These are phyloP conservation scores for Cocos nucifera DNA, from an alignment of 176 grass and related monocot genomes.

Conservation along the genomic window DNA sequence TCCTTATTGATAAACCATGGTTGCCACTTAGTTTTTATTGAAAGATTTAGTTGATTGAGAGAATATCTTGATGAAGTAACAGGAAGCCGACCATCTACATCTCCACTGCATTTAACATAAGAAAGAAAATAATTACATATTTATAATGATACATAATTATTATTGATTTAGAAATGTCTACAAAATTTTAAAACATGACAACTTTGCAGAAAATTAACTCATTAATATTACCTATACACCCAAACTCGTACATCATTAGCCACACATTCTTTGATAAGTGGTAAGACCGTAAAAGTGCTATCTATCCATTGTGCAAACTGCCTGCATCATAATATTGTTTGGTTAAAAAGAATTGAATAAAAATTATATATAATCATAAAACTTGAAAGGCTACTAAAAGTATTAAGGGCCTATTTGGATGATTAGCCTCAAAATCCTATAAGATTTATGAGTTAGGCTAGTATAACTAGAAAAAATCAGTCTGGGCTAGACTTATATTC, in stretches of 20 bases:
- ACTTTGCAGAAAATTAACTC: background rate
- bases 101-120: conserved; percentile 34
- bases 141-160: background rate
- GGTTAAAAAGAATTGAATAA: too few species aligned
- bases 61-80: conserved; percentile 79
- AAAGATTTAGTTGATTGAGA: conserved; percentile 56
- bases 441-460: too few species aligned
- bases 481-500: too few species aligned
- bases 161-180: background rate
- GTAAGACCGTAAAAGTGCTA: conserved; percentile 39
- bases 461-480: too few species aligned
- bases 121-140: too few species aligned
- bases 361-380: too few species aligned
- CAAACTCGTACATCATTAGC: conserved; percentile 41
- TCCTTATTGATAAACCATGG: conserved; percentile 49
- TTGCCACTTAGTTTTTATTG: conserved; percentile 40
- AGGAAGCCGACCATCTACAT: conserved; percentile 58
- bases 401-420: too few species aligned
- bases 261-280: conserved; percentile 46
- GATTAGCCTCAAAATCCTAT: too few species aligned
- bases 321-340: conserved; percentile 15
- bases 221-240: conserved; percentile 55
- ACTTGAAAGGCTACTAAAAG: too few species aligned
- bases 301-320: conserved; percentile 42
- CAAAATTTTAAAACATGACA: background rate